Evolutionary conservation across 805 yeast species (phyloP).

Genomic region (Candida methanosorbosa): DNA sequence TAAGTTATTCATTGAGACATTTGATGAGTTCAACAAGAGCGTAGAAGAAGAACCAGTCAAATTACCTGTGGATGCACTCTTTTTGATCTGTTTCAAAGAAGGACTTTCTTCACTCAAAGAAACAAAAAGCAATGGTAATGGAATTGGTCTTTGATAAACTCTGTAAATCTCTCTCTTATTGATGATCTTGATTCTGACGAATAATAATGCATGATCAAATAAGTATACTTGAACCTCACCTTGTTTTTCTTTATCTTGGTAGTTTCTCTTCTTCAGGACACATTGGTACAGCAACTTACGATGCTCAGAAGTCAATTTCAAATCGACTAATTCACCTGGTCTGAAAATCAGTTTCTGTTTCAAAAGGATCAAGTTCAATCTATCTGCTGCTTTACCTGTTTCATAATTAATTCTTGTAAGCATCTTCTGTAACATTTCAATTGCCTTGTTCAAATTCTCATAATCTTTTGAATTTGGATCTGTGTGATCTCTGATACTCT

Average conservation of each 20-base stretch:
- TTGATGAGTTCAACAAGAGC: constrained; percentile 14
- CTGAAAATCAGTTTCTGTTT: constrained; percentile 77
- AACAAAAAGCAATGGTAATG: constrained; percentile 64
- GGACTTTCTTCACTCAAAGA: constrained; percentile 78
- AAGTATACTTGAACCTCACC: constrained; percentile 81
- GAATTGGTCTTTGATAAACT: constrained; percentile 85
- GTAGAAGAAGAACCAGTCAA: constrained; percentile 22
- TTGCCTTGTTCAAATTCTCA: constrained; percentile 60
- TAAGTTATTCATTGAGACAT: constrained; percentile 7
- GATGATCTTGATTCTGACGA: constrained; percentile 77
- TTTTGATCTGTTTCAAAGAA: constrained; percentile 37
- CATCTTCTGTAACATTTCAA: constrained; percentile 65
- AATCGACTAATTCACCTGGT: constrained; percentile 77
- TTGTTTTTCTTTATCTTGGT: constrained; percentile 59
- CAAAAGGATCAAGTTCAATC: constrained; percentile 80
- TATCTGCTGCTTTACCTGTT: constrained; percentile 88
- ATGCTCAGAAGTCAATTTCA: constrained; percentile 75
- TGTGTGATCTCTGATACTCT: constrained; percentile 77
- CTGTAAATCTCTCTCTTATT: constrained; percentile 87
- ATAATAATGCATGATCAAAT: constrained; percentile 79
- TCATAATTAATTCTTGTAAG: constrained; percentile 75
- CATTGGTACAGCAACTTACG: constrained; percentile 76
- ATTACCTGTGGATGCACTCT: constrained; percentile 28
- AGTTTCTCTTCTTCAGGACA: constrained; percentile 59
- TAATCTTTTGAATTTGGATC: constrained; percentile 68